Evolutionary conservation across 495 filamentous ascomycete species (phyloP).

Genomic region (Trichoderma gamsii): DNA sequence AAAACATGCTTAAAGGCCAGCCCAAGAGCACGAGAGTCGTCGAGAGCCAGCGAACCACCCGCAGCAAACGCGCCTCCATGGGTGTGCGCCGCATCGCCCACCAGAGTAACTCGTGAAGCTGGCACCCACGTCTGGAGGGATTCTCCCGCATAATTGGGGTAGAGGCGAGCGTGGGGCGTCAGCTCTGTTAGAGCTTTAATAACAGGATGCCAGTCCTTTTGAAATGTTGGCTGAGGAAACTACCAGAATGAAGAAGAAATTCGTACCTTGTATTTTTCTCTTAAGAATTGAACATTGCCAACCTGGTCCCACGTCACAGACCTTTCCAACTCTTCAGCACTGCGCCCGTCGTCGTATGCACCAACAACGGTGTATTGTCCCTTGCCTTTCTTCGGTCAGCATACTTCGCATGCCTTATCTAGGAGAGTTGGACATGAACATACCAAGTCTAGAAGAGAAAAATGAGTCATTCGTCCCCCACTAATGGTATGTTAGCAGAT

Average conservation of each 20-base stretch:
- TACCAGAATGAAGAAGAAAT: too few relatives aligned
- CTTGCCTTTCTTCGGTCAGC: background rate
- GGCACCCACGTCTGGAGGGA: background rate
- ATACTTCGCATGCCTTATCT: background rate
- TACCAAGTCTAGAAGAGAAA: constrained; percentile 4
- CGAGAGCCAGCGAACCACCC: constrained; percentile 41
- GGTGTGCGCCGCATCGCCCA: constrained; percentile 43
- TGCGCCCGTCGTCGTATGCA: background rate
- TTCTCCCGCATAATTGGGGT: background rate
- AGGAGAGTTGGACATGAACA: background rate
- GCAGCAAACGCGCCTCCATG: constrained; percentile 44
- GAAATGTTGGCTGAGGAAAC: background rate
- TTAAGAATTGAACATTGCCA: background rate
- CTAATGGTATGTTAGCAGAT: background rate
- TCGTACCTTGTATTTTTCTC: constrained; percentile 1
- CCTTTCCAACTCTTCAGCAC: constrained; percentile 11
- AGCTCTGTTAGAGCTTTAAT: background rate
- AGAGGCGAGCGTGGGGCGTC: constrained; percentile 4
- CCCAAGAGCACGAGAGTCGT: constrained; percentile 31
- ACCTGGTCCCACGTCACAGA: constrained; percentile 4
- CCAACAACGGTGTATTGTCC: constrained; percentile 1
- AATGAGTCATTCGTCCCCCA: constrained; percentile 1
- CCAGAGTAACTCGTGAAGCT: constrained; percentile 29
- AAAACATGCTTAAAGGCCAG: constrained; percentile 21
- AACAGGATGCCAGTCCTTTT: background rate